Conservation (phyloP, 2,329 filamentous ascomycete species). For the Sarocladium kiliense region DNA sequence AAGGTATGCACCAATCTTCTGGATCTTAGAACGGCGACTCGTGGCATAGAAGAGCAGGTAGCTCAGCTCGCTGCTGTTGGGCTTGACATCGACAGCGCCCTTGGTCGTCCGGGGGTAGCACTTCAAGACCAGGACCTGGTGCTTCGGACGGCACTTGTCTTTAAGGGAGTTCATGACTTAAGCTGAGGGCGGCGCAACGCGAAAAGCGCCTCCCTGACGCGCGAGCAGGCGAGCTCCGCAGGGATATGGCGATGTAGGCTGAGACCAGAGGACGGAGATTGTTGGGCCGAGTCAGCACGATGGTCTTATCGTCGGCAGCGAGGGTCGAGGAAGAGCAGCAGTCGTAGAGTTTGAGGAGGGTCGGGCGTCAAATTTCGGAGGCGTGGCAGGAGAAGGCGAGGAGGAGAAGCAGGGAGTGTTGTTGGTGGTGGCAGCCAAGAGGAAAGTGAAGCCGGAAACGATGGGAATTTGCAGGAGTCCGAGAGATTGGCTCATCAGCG, state of each 20-base stretch:
- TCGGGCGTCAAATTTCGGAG: not conserved
- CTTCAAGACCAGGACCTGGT: constrained; percentile 92
- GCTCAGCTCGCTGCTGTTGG: constrained; percentile 93
- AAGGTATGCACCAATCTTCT: constrained; percentile 91
- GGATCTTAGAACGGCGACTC: constrained; percentile 88
- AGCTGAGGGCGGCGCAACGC: not conserved
- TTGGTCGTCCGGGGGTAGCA: constrained; percentile 94
- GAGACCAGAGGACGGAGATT: not conserved
- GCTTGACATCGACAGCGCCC: constrained; percentile 85
- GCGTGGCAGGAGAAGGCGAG: not conserved
- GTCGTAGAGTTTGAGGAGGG: not conserved
- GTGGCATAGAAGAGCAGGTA: constrained; percentile 97
- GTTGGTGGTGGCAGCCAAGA: not conserved
- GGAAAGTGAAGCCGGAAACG: constrained; percentile 3
- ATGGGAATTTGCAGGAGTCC: constrained; percentile 1
- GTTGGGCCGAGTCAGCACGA: not conserved
- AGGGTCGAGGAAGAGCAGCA: not conserved
- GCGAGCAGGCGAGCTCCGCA: not conserved
- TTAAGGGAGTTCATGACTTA: constrained; percentile 56
- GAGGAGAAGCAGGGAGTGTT: not conserved
- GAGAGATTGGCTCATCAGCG: not conserved
- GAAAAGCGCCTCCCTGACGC: constrained; percentile 1
- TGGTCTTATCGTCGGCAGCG: not conserved
- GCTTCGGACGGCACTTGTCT: constrained; percentile 79
- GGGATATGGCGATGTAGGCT: not conserved